Base-by-base conservation (phyloP, 441 rosid species). In the Biscutella laevigata region DNA sequence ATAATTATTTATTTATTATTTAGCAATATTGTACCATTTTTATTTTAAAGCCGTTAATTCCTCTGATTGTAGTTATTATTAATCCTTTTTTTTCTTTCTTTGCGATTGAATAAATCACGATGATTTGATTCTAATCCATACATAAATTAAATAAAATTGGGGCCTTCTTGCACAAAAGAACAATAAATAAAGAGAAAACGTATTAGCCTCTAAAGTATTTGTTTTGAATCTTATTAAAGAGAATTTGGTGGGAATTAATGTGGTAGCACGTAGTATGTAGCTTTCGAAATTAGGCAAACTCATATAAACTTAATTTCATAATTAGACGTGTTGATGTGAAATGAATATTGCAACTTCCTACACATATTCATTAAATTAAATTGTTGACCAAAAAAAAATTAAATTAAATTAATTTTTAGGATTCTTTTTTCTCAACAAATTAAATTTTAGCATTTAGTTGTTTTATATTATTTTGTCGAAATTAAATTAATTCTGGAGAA, bases 231-330 rank as follows among this genome's bases (percentile, higher is more conserved):
- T 35, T 28, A 44, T 53, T 53, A 45, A 63, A 38, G 36, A 54
- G 12, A 6, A 30, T 54, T 38, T 44, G 55, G 67, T 62, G 54
- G 61, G 53, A 27, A 37, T 44, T 62, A 8, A 62, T 53, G 43
- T 38, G 68, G 61, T 54, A 46, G 68, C 62, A 63, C 61, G 61
- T 62, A 53, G 39, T 40, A 11, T 27, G 32, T 49, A 60, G 27
- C n/a, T 40, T 39, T 49, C 26, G 9, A n/a, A 38, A 28, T 38
- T 47, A 37, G 9, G n/a, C 20, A 27, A 25, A 14, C 6, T 8
- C 2, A 27, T 13, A 15, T 17, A 6, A 22, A 15, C 7, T 22
- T 33, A 6, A 22, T 13, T 25, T 7, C 25, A 2, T 4, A 1
- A 14, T 4, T 33, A 33, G 0, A 11, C 26, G 4, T 3, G 9